Evolutionary conservation across 208 protist species (phyloP).

Genomic region (Trypanosoma lewisi): DNA sequence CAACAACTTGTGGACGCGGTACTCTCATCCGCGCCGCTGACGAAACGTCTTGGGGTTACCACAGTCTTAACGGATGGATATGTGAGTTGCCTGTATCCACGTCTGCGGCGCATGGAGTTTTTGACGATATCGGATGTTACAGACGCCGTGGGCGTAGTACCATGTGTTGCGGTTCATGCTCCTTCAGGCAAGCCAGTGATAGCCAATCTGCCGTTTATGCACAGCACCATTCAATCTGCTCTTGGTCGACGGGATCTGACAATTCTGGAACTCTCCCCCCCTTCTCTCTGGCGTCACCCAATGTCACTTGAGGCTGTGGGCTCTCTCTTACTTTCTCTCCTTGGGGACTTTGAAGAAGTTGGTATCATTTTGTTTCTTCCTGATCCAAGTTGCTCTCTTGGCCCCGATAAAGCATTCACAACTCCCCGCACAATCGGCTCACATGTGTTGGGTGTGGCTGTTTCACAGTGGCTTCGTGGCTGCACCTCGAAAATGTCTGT

Average conservation of each 20-base stretch:
- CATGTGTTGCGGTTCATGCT: constrained; percentile 18
- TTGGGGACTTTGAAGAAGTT: constrained; percentile 23
- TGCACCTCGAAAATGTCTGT: neutral
- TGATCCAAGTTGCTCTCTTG: neutral
- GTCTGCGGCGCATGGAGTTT: constrained; percentile 6
- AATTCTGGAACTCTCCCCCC: neutral
- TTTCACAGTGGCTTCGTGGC: constrained; percentile 17
- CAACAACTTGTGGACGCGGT: constrained; percentile 69
- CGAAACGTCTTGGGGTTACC: constrained; percentile 41
- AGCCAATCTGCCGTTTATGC: constrained; percentile 24
- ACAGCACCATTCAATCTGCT: constrained; percentile 17
- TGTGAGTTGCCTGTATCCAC: constrained; percentile 20
- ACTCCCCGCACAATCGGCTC: neutral
- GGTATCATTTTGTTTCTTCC: constrained; percentile 8
- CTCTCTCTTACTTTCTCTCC: constrained; percentile 50
- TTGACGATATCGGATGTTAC: neutral
- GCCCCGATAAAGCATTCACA: neutral
- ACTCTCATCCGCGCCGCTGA: constrained; percentile 46
- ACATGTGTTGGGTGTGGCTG: constrained; percentile 5
- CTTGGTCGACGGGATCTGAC: constrained; percentile 21
- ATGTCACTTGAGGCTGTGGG: constrained; percentile 46
- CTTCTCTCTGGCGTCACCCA: constrained; percentile 58
- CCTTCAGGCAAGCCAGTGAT: constrained; percentile 2
- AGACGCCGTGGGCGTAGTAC: constrained; percentile 5
- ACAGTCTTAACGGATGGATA: constrained; percentile 32